Base-by-base conservation (phyloP, 495 filamentous ascomycete genomes). In the Pseudevernia furfuracea region DNA sequence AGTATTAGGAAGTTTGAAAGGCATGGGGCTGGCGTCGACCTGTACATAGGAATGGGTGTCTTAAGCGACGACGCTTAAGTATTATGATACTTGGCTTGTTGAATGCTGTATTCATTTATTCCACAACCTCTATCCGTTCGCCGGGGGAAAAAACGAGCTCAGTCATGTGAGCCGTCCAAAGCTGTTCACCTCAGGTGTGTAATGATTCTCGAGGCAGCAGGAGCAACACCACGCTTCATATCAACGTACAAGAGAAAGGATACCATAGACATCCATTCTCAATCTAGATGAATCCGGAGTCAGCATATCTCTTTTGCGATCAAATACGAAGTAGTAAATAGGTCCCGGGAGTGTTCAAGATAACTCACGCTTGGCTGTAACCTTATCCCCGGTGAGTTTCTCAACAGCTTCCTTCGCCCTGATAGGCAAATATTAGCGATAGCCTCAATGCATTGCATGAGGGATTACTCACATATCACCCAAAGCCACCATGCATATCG, bases 401-500 rank as follows among this genome's bases (percentile, higher is more conserved):
- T 97, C 94, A 69, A 98, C 92, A 78, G 91, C 89, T 69, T 90
- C 89, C 78, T 98, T 98, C 65, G 94, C 94, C 83, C 93, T 97
- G 71, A 82, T 66, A 56, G 15, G 46, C 34, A 23, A n/a, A 12
- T 25, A 62, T 68, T 41, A 67, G 67, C 37, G n/a, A 39, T 21
- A 9, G 6, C 15, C 34, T 58, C 58, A 17, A 41, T 23, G 36
- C 15, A 19, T 37, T 34, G 37, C 5, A 65, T 41, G 57, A 38
- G 17, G 30, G 62, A 63, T 67, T 67, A 87, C 92, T 84, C 78
- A 96, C 92, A 96, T 91, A 82, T 98, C 94, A 81, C 94, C 94
- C 81, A 98, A 83, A 73, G 93, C 94, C 78, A 98, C 94, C 94
- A 98, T 98, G 81, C 94, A 98, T 74, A 98, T 90, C 63, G 94